Evolutionary conservation across 768 basidiomycete species (phyloP), one percentile per base, ranked within the genome.

Genomic region (Pleurotus cornucopiae): DNA sequence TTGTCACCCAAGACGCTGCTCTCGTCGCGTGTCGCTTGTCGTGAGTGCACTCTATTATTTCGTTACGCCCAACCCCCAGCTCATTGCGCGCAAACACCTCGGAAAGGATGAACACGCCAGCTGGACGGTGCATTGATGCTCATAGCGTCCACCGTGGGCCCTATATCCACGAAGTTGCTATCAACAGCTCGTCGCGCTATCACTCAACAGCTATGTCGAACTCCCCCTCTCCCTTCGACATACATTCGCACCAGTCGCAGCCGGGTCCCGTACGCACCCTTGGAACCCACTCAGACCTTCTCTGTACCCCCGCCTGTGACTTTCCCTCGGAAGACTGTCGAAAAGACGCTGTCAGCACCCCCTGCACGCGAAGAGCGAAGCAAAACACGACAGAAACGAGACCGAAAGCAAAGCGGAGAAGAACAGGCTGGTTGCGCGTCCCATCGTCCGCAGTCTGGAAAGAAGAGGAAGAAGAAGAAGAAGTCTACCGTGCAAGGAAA

Each of bases 121-220:
- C 78, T 86, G 82, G 75, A 77, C 73, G 73, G 71, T 70, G 66
- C 73, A 84, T 88, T 84, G 80, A 91, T 91, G 89, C 81, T 89
- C 73, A 83, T 83, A 84, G 87, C 82, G 83, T 87, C 86, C 81
- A 84, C 81, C 77, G 79, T 78, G 81, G 84, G 83, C 81, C 79
- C 82, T 76, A 75, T 69, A 75, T 38, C 39, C 51, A 38, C 51
- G 21, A 53, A 44, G 21, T 55, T 25, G 25, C 9, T 55, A 45
- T 41, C 54, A 23, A 44, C 54, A 16, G 43, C 54, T 30, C 30
- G 54, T 46, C 54, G 54, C 43, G 43, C 30, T 34, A 16, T 46
- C 11, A 45, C 21, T 46, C 43, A 30, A 18, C 45, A 55, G 21
- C 43, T 55, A 53, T 53, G 51, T 23, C 51, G 51, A 16, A 38